Conservation (phyloP, 2,329 filamentous ascomycete genomes). For the Aspergillus eucalypticola region DNA sequence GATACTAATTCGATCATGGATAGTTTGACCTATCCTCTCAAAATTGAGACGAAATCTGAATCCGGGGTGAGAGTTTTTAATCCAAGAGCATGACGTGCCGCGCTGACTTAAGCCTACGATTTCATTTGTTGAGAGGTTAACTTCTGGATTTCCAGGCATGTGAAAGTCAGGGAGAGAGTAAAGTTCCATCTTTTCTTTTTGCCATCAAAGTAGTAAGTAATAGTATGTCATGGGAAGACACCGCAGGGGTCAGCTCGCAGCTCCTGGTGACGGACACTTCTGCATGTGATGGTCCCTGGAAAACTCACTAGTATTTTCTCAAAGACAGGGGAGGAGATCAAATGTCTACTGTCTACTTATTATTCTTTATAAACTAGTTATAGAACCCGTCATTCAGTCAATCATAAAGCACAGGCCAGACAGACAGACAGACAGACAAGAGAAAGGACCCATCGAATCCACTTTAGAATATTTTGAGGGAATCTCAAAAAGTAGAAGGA, state of each 20-base stretch:
- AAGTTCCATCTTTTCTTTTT: too few species aligned
- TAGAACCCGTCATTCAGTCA: background rate
- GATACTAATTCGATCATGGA: background rate
- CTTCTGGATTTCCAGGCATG: slow-evolving; percentile 4
- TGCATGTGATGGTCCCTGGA: background rate
- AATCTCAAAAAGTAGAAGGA: background rate
- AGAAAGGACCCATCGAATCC: background rate
- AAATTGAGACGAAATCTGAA: background rate
- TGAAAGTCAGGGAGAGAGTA: slow-evolving; percentile 4
- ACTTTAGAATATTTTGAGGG: background rate
- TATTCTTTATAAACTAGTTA: too few species aligned
- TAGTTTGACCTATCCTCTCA: background rate
- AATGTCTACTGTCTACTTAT: too few species aligned
- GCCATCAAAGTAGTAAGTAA: background rate
- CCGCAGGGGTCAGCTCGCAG: background rate
- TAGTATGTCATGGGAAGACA: background rate
- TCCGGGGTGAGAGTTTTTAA: background rate
- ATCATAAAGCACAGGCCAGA: background rate
- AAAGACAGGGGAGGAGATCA: background rate
- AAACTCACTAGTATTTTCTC: background rate
- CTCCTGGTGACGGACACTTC: background rate
- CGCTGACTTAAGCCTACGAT: slow-evolving; percentile 10
- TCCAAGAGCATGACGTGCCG: slow-evolving; percentile 10
- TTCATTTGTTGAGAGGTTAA: slow-evolving; percentile 6
- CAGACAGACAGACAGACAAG: too few species aligned